phyloP scores from a whole-genome alignment of 805 yeast species.

The Naumovozyma castellii region DNA sequence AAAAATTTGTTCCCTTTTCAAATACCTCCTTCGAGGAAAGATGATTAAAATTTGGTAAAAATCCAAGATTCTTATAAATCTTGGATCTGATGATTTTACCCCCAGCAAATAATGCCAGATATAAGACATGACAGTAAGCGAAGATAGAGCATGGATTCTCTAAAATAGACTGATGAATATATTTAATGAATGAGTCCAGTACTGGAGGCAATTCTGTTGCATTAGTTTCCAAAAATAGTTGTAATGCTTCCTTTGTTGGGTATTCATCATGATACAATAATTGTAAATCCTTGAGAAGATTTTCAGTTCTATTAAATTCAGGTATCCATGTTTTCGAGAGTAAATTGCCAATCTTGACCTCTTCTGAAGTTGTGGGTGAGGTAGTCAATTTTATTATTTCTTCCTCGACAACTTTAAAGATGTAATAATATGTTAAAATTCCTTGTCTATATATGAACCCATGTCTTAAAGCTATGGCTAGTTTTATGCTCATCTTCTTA shows the following conservation, averaged over 20 bases:
- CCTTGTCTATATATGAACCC: constrained; percentile 74
- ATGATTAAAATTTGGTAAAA: constrained; percentile 68
- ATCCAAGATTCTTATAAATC: constrained; percentile 53
- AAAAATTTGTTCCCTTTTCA: constrained; percentile 58
- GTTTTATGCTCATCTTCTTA: constrained; percentile 55
- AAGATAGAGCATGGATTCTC: constrained; percentile 62
- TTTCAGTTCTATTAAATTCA: constrained; percentile 52
- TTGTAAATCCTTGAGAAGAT: constrained; percentile 51
- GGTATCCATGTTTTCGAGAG: constrained; percentile 43
- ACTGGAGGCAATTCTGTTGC: constrained; percentile 24
- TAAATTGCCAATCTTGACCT: background rate
- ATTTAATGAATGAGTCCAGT: constrained; percentile 54
- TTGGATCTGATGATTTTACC: constrained; percentile 66
- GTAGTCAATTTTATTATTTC: constrained; percentile 39
- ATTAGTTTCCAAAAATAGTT: background rate
- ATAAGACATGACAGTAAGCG: constrained; percentile 80
- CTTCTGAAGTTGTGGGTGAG: background rate
- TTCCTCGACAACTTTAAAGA: constrained; percentile 55
- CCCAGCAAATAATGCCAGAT: constrained; percentile 80
- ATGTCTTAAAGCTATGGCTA: constrained; percentile 69
- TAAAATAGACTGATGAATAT: constrained; percentile 43
- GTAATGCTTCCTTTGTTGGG: background rate
- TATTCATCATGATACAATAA: constrained; percentile 42
- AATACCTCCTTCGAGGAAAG: constrained; percentile 55
- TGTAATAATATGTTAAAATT: constrained; percentile 60